Evolutionary conservation across 768 basidiomycete genomes (phyloP), one percentile per base, ranked within the genome.

Genomic region (Tubosaeta sp.): DNA sequence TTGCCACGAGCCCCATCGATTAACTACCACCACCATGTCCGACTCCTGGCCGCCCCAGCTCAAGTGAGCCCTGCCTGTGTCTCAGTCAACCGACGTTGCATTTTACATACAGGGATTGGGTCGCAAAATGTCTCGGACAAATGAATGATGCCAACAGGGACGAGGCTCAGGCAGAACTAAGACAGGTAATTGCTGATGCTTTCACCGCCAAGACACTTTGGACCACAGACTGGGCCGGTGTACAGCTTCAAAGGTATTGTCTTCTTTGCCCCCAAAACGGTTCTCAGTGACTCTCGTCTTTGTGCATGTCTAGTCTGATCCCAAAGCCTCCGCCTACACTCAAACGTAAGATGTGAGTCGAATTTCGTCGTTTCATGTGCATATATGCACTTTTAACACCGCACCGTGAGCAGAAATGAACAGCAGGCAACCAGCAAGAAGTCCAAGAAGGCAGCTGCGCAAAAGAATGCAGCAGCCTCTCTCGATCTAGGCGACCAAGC

Each of bases 121-220:
- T 98, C 27, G 90, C 94, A 64, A 86, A 84, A 70, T 95, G 90
- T 65, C 76, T 98, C 22, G 86, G 89, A 22, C 86, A 93, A 72
- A 94, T 95, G 77, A 90, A 90, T 16, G 87, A 94, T 57, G 70
- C 78, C 46, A 97, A 95, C 72, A 84, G 87, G 68, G 72, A 73
- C 44, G 92, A 94, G 59, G 94, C 94, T 19, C 91, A 94, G 64
- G 79, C 87, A 53, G 96, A 99, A 77, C 73, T 99, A 66, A 94
- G 93, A 82, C 81, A 90, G 84, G 88, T 93, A 80, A 96, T 99
- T 70, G 87, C 89, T 81, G 83, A 93, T 59, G 86, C 93, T 70
- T 95, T 91, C 73, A 78, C 83, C 55, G 78, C 83, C 64, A 84
- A 89, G 66, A 80, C 87, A 1, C 77, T 98, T 22, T 87, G 90